These are phyloP conservation scores for Elongisporangium undulatum DNA, from an alignment of 352 stramenopile species.

Conservation along the genomic window DNA sequence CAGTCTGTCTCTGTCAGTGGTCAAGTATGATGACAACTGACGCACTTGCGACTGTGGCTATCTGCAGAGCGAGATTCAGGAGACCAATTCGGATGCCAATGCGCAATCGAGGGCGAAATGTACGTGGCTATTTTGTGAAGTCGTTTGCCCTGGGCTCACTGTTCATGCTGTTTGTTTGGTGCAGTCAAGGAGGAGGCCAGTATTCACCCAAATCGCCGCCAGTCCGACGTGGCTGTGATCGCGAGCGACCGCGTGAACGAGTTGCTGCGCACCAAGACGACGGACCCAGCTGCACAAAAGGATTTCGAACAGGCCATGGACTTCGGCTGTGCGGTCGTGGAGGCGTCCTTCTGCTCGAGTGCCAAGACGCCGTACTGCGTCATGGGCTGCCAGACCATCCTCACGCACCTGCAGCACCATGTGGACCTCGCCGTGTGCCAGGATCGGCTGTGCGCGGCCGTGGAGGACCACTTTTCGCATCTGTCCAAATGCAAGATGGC, in stretches of 20 bases:
- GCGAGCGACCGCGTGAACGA: constrained; percentile 23
- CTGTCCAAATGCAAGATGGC: constrained; percentile 40
- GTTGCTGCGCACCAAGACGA: constrained; percentile 18
- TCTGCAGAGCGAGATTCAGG: not conserved
- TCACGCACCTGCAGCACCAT: constrained; percentile 57
- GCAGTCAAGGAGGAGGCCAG: not conserved
- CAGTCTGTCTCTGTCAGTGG: constrained; percentile 4
- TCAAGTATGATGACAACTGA: too few relatives aligned
- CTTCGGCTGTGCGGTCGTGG: constrained; percentile 49
- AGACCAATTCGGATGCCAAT: not conserved
- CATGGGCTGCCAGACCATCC: constrained; percentile 48
- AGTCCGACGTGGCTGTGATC: not conserved
- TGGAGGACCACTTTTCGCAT: constrained; percentile 61
- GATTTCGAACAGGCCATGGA: constrained; percentile 38
- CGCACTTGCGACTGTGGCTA: too few relatives aligned
- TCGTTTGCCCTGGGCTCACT: not conserved
- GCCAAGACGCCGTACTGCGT: constrained; percentile 44
- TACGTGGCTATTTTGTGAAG: constrained; percentile 1
- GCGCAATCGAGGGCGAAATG: not conserved
- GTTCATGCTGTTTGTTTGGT: not conserved
- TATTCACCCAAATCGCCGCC: not conserved
- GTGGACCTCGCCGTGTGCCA: constrained; percentile 48
- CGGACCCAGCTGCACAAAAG: constrained; percentile 10
- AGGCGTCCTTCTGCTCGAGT: constrained; percentile 52
- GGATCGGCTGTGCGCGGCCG: constrained; percentile 41